These are phyloP conservation scores for Phoma sp. DNA, from an alignment of 2,329 filamentous ascomycete genomes.

Conservation along the genomic window DNA sequence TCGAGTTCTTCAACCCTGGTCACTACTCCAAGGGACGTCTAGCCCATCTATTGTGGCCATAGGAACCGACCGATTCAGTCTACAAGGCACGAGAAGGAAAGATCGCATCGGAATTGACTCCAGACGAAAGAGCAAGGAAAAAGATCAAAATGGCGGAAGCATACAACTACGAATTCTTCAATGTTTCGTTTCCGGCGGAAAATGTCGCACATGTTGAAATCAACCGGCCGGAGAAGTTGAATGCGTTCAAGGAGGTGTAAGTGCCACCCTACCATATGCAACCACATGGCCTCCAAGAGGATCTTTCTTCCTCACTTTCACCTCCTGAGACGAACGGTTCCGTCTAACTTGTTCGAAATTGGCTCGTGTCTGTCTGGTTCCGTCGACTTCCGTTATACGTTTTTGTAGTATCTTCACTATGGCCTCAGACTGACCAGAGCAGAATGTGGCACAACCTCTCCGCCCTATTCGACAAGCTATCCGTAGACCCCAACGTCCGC, in stretches of 20 bases:
- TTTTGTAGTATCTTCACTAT: background rate
- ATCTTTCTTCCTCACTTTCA: too few species aligned
- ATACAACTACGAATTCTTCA: slow-evolving; percentile 70
- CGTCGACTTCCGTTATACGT: too few species aligned
- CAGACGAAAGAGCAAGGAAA: slow-evolving; percentile 18
- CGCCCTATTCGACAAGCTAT: slow-evolving; percentile 74
- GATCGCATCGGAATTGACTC: too few species aligned
- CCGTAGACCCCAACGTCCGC: slow-evolving; percentile 74
- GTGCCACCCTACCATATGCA: slow-evolving; percentile 25
- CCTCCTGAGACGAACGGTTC: too few species aligned
- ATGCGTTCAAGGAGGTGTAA: slow-evolving; percentile 78
- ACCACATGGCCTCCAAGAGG: background rate
- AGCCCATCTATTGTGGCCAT: background rate
- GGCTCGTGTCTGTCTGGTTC: too few species aligned
- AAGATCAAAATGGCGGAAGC: slow-evolving; percentile 34
- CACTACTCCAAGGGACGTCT: background rate
- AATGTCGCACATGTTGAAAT: slow-evolving; percentile 92
- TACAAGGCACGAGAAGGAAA: too few species aligned
- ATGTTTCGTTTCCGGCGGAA: slow-evolving; percentile 72
- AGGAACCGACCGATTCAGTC: background rate
- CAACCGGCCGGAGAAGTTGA: slow-evolving; percentile 85
- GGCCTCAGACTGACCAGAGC: background rate
- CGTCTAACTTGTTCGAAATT: too few species aligned
- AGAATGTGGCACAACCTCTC: slow-evolving; percentile 87
- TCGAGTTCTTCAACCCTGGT: background rate